Evolutionary conservation across 257 asterid genomes (phyloP).

Genomic region (Fraxinus anomala): DNA sequence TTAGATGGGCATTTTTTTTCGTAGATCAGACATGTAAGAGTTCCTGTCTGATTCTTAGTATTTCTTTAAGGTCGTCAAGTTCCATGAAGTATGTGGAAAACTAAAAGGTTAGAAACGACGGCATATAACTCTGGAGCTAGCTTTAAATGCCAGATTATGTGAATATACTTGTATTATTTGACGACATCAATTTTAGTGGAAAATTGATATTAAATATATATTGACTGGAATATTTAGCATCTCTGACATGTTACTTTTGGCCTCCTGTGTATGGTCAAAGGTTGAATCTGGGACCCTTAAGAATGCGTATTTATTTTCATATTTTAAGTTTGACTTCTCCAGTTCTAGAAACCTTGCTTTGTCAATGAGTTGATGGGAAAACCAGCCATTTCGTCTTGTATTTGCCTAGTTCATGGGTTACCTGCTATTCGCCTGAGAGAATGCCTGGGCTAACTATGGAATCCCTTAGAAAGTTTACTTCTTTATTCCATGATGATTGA

Average conservation of each 20-base stretch:
- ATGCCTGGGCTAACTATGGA: not conserved
- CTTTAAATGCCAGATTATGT: not conserved
- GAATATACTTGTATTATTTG: not conserved
- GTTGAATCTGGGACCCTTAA: not conserved
- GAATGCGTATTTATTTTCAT: not conserved
- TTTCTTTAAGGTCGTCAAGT: not conserved
- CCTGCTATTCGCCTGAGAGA: not conserved
- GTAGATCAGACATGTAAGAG: not conserved
- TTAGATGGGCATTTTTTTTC: not conserved
- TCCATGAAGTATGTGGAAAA: not conserved
- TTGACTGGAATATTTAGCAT: not conserved
- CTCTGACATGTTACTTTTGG: not conserved
- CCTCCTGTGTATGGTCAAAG: not conserved
- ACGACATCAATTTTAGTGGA: not conserved
- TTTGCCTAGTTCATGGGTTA: not conserved
- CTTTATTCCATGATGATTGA: not conserved
- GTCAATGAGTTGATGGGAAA: not conserved
- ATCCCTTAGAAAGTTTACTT: not conserved
- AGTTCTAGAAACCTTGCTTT: not conserved
- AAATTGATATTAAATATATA: not conserved
- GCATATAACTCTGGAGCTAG: not conserved
- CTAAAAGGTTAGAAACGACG: not conserved
- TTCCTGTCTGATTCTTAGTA: not conserved
- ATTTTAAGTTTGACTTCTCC: not conserved
- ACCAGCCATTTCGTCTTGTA: not conserved